Evolutionary conservation across 2,329 filamentous ascomycete genomes (phyloP), one percentile per base, ranked within the genome.

Genomic region (Pochonia chlamydosporia): DNA sequence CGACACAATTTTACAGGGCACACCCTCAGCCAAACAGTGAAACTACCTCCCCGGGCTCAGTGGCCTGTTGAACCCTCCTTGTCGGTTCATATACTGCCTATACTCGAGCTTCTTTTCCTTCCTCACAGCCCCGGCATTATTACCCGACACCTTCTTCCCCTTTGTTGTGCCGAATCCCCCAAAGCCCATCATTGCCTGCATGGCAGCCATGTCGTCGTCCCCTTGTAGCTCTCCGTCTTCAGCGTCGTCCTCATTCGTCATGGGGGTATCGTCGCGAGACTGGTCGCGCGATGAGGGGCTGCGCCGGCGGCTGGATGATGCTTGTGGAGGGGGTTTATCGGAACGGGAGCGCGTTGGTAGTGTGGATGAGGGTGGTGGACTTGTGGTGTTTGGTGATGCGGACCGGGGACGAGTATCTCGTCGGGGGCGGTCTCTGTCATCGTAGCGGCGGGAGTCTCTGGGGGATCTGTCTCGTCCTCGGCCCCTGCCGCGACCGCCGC

Each of bases 51-150:
- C 63, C 18, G 81, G 82, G 64, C 84, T 87, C 44, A 91, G 69
- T 40, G 87, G 87, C 57, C 87, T 70, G 63, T 92, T 93, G 72
- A 93, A 93, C 5, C 87, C 87, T 47, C 87, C 87, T 44, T 82
- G 74, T 48, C 87, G 79, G 62, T 93, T 93, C 82, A 99, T 99
- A 68, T 99, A 99, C 78, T 99, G 93, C 57, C 93, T 79, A 62
- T 96, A 97, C 73, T 95, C 81, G 13, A 85, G 87, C 80, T 89
- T 91, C 81, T 96, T 96, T 70, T 93, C 89, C 75, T 93, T 96
- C 56, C 85, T 75, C 44, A 96, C 82, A 0, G 75, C 89, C 47
- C 87, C 91, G 36, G 85, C 81, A 61, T 90, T 82, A 63, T 99
- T 99, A 2, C 93, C 93, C 0, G 80, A 77, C 1, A 99, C 84